Base-by-base conservation (phyloP, 148 eudicot genomes). In the Amaranthus palmeri region DNA sequence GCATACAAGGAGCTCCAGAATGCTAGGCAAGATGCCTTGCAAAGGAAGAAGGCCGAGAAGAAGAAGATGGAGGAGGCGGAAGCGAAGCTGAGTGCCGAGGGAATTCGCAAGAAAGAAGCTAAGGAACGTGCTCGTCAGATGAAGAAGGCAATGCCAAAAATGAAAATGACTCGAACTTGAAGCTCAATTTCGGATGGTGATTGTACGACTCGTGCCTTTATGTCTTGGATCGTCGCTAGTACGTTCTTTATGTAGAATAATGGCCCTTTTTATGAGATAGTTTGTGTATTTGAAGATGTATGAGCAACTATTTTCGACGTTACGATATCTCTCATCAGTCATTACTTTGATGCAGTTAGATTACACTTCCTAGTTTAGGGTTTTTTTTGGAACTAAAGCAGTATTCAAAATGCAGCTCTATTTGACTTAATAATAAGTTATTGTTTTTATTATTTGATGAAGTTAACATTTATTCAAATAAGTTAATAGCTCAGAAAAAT, bases 111-210 rank as follows among this genome's bases (percentile, higher is more conserved):
- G 89, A 95, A 63, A 83, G 97, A 95, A 80, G 91, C 93, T n/a
- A 95, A 87, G 73, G 98, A 95, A n/a, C 91, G 87, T 63, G 86
- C 88, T 66, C 97, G 96, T 48, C 98, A 95, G 80, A 80, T 91
- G 90, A 95, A 95, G 81, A 91, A 89, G 86, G 87, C 86, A 14
- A 83, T 86, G 96, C 96, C 98, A 49, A 95, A 89, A 81, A 80
- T 91, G 65, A 95, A 95, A 87, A 91, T 95, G 97, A 83, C 85
- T 60, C 85, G 96, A 83, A 50, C 25, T 42, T 68, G 41, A 65
- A 7, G 57, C 62, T 66, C 58, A 4, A 13, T 66, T 55, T 17
- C 67, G 75, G 18, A n/a, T 65, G 14, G 5, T 42, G 53, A 62
- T 50, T 42, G 43, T 50, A 40, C 36, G 13, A 60, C 41, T 78